Base-by-base conservation (phyloP, 352 stramenopile species). In the Pythium phragmiticola region DNA sequence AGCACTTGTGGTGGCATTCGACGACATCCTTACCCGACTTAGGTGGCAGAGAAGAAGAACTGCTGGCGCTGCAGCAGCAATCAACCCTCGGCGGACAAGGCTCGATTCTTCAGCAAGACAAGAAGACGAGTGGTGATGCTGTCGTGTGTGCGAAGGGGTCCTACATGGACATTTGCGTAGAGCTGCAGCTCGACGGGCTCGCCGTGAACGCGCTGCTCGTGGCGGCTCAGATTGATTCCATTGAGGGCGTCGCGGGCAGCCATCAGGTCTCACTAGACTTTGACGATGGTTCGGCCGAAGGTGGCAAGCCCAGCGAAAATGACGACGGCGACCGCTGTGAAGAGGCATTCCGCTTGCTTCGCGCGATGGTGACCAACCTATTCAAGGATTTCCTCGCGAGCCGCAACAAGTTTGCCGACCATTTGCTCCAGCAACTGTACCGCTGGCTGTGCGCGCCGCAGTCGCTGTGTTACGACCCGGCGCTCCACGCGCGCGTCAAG, bases 1-100 rank as follows among this genome's bases (percentile, higher is more conserved):
- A 98, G 60, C 93, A 98, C 65, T 33, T 99, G 17, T 94, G 97
- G 68, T 99, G 97, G 97, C 96, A 97, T 41, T 98, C 91, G 34
- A 74, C 83, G 8, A 82, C 85, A 16, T 90, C 90, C 12, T 61
- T 83, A 12, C 95, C 95, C 3, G 95, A 98, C 74, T 71, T 99
- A 14, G 96, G 96, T 46, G 82, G 85, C 0, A 75, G 79, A 21
- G 81, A 94, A 59, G 89, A 84, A 66, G 92, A 95, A 49, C 33
- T 67, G 70, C 72, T 79, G 16, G 80, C 89, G 34, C 84, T 98
- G 51, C 92, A 97, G 60, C 86, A 89, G 23, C 87, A 77, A 47
- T 49, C 85, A 3, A 51, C 78, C 1, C 66, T 53, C 26, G 57
- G 50, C 30, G 51, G 53, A 8, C 28, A 59, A 41, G 53, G 46